Conservation (phyloP, 495 filamentous ascomycete genomes). For the Neurospora tetrasperma region DNA sequence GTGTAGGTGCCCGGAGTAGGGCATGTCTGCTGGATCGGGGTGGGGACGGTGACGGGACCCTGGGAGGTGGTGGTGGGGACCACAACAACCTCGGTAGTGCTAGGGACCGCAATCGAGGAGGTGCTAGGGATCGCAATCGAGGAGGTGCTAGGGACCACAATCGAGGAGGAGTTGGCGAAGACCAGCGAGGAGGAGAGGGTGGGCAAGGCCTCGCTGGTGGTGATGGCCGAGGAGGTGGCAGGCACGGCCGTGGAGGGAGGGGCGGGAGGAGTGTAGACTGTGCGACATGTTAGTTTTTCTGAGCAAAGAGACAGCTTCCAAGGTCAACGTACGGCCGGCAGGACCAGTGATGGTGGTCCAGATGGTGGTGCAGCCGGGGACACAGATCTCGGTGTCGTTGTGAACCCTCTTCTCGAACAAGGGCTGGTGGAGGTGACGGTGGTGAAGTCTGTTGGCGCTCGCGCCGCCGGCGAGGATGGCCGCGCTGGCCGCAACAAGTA, state of each 20-base stretch:
- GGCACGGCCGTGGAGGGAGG: slow-evolving; percentile 21
- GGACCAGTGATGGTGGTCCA: slow-evolving; percentile 48
- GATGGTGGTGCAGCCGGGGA: slow-evolving; percentile 62
- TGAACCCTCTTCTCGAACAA: slow-evolving; percentile 43
- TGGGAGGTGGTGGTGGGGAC: slow-evolving; percentile 18
- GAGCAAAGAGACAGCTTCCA: neutral
- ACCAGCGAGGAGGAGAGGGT: neutral
- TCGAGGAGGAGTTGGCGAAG: neutral
- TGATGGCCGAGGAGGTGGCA: slow-evolving; percentile 9
- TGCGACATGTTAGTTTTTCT: neutral
- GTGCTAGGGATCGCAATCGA: slow-evolving; percentile 9
- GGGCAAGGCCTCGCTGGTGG: neutral
- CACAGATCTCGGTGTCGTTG: slow-evolving; percentile 30
- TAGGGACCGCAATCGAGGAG: slow-evolving; percentile 5
- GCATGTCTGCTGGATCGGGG: slow-evolving; percentile 55
- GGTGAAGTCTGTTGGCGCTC: slow-evolving; percentile 43
- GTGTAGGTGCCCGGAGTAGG: slow-evolving; percentile 67
- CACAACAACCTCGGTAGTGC: slow-evolving; percentile 8
- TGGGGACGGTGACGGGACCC: slow-evolving; percentile 44
- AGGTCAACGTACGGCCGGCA: slow-evolving; percentile 42
- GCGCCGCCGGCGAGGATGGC: slow-evolving; percentile 56
- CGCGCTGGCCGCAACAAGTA: slow-evolving; percentile 47
- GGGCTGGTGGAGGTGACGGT: slow-evolving; percentile 50
- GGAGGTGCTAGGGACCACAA: slow-evolving; percentile 5
- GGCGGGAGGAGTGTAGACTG: slow-evolving; percentile 26